phyloP scores from a whole-genome alignment of 2,329 filamentous ascomycete genomes.

The Cercospora berteroae region DNA sequence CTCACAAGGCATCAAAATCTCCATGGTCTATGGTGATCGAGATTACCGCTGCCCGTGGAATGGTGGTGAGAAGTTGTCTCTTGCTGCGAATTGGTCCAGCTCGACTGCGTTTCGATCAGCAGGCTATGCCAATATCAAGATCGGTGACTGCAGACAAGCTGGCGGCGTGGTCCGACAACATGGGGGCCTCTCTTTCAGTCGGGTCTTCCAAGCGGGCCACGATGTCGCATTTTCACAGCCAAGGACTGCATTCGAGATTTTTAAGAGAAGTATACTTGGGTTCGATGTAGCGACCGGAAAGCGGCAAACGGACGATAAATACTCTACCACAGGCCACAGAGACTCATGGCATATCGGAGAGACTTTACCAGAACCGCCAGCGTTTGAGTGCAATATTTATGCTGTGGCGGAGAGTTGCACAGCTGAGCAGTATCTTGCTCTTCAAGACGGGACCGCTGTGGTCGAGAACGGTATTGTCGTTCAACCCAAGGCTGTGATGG shows the following conservation, averaged over 20 bases:
- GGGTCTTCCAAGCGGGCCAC: constrained; percentile 38
- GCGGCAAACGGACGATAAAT: constrained; percentile 43
- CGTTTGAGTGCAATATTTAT: constrained; percentile 47
- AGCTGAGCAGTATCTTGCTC: constrained; percentile 43
- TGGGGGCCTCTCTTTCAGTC: constrained; percentile 38
- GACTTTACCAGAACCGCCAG: constrained; percentile 40
- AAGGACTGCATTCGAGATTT: constrained; percentile 54
- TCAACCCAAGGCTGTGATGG: not conserved
- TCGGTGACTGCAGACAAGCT: constrained; percentile 30
- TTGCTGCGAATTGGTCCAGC: constrained; percentile 30
- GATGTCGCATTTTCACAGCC: constrained; percentile 49
- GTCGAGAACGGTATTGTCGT: constrained; percentile 50
- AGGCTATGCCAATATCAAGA: constrained; percentile 35
- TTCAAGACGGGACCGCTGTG: constrained; percentile 47
- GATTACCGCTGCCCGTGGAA: constrained; percentile 35
- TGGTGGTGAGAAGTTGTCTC: constrained; percentile 32
- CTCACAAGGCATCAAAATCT: constrained; percentile 27
- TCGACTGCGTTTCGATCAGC: constrained; percentile 26
- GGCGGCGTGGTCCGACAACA: constrained; percentile 36
- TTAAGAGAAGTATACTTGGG: constrained; percentile 52
- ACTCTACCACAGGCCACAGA: constrained; percentile 43
- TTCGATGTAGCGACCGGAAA: constrained; percentile 56
- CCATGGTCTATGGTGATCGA: constrained; percentile 33
- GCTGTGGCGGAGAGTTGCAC: constrained; percentile 44
- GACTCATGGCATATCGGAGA: constrained; percentile 48